phyloP scores from a whole-genome alignment of 2,329 filamentous ascomycete genomes.

The Daldinia eschscholtzii region DNA sequence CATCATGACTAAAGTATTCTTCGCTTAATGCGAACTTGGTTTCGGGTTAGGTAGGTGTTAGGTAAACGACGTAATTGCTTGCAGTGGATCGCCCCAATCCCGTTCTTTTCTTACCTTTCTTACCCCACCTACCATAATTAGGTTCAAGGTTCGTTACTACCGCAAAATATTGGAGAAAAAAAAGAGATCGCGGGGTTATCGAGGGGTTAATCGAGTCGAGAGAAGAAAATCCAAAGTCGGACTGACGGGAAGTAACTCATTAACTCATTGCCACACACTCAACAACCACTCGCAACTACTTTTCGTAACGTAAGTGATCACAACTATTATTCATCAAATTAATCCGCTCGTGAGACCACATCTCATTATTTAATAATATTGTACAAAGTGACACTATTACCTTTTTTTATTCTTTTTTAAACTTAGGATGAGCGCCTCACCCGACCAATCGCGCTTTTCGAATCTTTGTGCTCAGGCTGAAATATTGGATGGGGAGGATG shows the following conservation, averaged over 20 bases:
- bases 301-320: background rate
- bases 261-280: constrained; percentile 2
- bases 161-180: constrained; percentile 25
- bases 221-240: constrained; percentile 22
- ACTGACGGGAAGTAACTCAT: constrained; percentile 32
- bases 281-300: constrained; percentile 6
- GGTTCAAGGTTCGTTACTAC: constrained; percentile 14
- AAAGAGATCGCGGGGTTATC: constrained; percentile 36
- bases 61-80: constrained; percentile 36
- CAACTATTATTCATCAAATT: constrained; percentile 21
- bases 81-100: constrained; percentile 34
- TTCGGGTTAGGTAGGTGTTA: constrained; percentile 5
- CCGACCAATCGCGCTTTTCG: constrained; percentile 42
- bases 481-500: constrained; percentile 48
- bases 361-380: background rate
- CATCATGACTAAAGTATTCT: constrained; percentile 33
- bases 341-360: background rate
- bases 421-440: constrained; percentile 43
- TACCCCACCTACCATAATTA: constrained; percentile 40
- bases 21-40: constrained; percentile 28
- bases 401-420: background rate
- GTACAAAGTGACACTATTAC: constrained; percentile 1
- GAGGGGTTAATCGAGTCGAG: constrained; percentile 7
- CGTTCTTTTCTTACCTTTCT: constrained; percentile 36
- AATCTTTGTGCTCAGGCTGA: constrained; percentile 50